A percentile compares a stretch with the other conserved stretches of the same genome.
Conservation (phyloP, 139 green algal species). For the Trebouxia sp. region DNA sequence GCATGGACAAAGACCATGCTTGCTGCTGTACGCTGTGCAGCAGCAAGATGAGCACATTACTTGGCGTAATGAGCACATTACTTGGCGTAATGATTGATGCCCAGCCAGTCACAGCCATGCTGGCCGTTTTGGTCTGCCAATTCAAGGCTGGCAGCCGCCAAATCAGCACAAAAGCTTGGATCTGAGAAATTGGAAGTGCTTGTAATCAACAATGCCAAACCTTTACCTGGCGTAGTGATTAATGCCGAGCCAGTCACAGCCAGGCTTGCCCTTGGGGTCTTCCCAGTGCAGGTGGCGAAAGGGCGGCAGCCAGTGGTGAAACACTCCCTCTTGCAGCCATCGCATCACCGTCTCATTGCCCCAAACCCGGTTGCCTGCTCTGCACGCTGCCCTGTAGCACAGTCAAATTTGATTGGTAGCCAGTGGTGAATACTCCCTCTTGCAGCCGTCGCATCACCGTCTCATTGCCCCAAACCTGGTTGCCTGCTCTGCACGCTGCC, state of each 20-base stretch:
- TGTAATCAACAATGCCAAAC: too few species aligned
- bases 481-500: conserved; percentile 32
- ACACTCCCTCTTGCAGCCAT: conserved; percentile 51
- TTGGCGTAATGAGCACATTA: neutral
- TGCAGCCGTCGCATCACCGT: conserved; percentile 50
- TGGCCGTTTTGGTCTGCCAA: conserved; percentile 34
- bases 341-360: conserved; percentile 55
- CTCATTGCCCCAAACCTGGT: conserved; percentile 57
- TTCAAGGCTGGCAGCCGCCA: too few species aligned
- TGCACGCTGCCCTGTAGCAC: neutral
- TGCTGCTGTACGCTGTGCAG: neutral
- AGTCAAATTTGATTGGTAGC: neutral
- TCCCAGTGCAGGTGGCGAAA: conserved; percentile 5
- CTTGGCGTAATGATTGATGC: conserved; percentile 60
- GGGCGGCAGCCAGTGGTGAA: conserved; percentile 38
- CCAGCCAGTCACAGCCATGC: conserved; percentile 59
- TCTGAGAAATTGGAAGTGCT: too few species aligned
- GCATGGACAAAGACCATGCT: too few species aligned
- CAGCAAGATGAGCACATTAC: too few species aligned
- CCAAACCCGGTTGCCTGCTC: conserved; percentile 48
- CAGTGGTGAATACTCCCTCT: conserved; percentile 45
- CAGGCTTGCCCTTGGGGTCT: conserved; percentile 42
- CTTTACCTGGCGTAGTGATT: conserved; percentile 58
- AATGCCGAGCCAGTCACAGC: conserved; percentile 59
- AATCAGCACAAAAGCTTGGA: too few species aligned